phyloP scores from a whole-genome alignment of 371 early-diverging fungal genomes.

The Fennellomyces sp. region DNA sequence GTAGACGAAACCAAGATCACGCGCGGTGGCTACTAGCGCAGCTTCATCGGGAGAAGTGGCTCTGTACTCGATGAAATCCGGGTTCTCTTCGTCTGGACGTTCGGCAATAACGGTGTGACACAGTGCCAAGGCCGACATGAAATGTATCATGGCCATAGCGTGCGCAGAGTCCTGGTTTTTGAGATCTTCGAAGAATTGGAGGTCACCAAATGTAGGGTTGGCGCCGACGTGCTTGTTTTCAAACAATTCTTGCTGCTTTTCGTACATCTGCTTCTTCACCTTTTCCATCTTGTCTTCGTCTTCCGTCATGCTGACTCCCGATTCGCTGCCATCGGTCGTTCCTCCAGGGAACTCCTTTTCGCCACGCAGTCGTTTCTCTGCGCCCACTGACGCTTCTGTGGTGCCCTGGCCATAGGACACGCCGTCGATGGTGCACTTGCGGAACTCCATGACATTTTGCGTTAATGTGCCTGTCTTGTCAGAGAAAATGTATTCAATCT shows the following conservation, averaged over 20 bases:
- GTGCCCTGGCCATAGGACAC: conserved; percentile 71
- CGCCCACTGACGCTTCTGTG: conserved; percentile 33
- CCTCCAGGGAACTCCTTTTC: neutral
- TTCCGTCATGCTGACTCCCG: neutral
- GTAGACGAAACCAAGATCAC: conserved; percentile 89
- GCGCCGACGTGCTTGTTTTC: conserved; percentile 39
- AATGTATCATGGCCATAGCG: conserved; percentile 66
- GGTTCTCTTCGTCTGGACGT: conserved; percentile 37
- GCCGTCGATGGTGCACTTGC: conserved; percentile 87
- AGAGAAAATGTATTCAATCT: conserved; percentile 96
- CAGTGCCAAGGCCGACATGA: conserved; percentile 74
- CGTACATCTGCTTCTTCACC: conserved; percentile 28
- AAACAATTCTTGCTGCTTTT: conserved; percentile 37
- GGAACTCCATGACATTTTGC: conserved; percentile 80
- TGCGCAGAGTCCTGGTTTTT: conserved; percentile 46
- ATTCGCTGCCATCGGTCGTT: neutral
- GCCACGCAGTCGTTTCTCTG: neutral
- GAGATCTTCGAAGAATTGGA: conserved; percentile 42
- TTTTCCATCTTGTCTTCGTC: conserved; percentile 14
- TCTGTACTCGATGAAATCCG: conserved; percentile 70
- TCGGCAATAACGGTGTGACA: conserved; percentile 80
- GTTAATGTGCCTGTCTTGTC: conserved; percentile 92
- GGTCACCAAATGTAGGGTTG: conserved; percentile 47
- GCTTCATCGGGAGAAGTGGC: conserved; percentile 96
- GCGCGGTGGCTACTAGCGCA: conserved; percentile 88